Conservation (phyloP, 1,284 basidiomycete species). For the Austroboletus niveus region DNA sequence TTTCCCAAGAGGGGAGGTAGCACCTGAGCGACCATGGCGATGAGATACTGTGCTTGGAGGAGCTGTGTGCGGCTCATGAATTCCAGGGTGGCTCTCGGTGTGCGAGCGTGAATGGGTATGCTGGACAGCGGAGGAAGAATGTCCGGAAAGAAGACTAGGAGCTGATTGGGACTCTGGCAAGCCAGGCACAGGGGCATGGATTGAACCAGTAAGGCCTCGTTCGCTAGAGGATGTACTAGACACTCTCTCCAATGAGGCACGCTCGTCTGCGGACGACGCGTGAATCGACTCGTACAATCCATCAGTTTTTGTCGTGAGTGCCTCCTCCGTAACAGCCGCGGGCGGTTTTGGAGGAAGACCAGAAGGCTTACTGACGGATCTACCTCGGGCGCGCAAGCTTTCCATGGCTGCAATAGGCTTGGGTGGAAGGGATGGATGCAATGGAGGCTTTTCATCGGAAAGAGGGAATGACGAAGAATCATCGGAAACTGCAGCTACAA, state of each 20-base stretch:
- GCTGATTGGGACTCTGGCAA: conserved; percentile 31
- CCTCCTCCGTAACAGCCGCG: conserved; percentile 8
- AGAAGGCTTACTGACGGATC: conserved; percentile 15
- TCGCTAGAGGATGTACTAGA: conserved; percentile 20
- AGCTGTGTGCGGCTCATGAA: conserved; percentile 26
- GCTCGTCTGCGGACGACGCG: conserved; percentile 20
- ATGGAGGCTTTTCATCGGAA: conserved; percentile 20
- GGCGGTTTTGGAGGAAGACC: conserved; percentile 15
- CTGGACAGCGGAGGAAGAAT: conserved; percentile 7
- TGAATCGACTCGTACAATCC: conserved; percentile 31
- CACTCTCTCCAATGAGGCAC: conserved; percentile 11
- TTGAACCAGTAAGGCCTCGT: conserved; percentile 40
- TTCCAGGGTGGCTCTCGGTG: conserved; percentile 44
- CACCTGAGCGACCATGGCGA: conserved; percentile 40
- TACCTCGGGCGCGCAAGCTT: conserved; percentile 16
- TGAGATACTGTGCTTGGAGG: conserved; percentile 23
- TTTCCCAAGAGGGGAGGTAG: conserved; percentile 39
- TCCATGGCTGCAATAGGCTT: conserved; percentile 40
- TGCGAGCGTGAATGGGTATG: conserved; percentile 49
- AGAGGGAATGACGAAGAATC: conserved; percentile 11
- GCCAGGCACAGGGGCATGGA: conserved; percentile 45
- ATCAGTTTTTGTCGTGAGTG: conserved; percentile 11
- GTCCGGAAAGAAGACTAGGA: conserved; percentile 20
- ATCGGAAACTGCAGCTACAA: conserved; percentile 3
- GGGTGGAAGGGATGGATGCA: conserved; percentile 49